Evolutionary conservation across 2,329 filamentous ascomycete genomes (phyloP).

Genomic region (Xylaria sp.): DNA sequence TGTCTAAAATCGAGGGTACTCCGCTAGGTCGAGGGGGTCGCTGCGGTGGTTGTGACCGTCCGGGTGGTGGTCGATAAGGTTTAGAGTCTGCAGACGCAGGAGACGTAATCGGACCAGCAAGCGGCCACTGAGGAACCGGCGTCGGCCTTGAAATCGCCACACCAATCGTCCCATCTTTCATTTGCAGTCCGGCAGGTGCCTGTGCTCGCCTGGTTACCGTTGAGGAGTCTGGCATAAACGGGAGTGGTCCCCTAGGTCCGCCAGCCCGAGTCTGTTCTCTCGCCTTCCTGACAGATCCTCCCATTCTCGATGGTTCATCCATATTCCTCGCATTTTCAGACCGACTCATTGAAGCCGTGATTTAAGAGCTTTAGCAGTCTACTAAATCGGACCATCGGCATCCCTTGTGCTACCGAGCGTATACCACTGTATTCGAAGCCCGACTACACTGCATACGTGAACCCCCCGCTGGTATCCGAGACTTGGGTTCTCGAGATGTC

Average conservation of each 20-base stretch:
- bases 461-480: constrained; percentile 20
- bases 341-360: constrained; percentile 58
- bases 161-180: constrained; percentile 47
- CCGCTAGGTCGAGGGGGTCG: constrained; percentile 65
- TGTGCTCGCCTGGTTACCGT: constrained; percentile 44
- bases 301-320: constrained; percentile 51
- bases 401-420: constrained; percentile 30
- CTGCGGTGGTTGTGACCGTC: constrained; percentile 58
- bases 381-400: constrained; percentile 28
- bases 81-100: constrained; percentile 39
- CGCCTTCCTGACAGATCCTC: constrained; percentile 59
- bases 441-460: constrained; percentile 31
- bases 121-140: constrained; percentile 46
- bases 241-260: constrained; percentile 39
- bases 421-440: constrained; percentile 27
- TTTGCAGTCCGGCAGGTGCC: constrained; percentile 44
- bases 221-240: constrained; percentile 38
- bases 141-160: constrained; percentile 57
- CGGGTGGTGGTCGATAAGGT: constrained; percentile 58
- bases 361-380: constrained; percentile 37
- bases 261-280: constrained; percentile 58
- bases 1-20: constrained; percentile 64
- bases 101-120: constrained; percentile 40
- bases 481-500: constrained; percentile 28
- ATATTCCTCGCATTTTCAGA: constrained; percentile 59